These are phyloP conservation scores for Pulveroboletus sp. DNA, from an alignment of 768 basidiomycete species.

Conservation along the genomic window DNA sequence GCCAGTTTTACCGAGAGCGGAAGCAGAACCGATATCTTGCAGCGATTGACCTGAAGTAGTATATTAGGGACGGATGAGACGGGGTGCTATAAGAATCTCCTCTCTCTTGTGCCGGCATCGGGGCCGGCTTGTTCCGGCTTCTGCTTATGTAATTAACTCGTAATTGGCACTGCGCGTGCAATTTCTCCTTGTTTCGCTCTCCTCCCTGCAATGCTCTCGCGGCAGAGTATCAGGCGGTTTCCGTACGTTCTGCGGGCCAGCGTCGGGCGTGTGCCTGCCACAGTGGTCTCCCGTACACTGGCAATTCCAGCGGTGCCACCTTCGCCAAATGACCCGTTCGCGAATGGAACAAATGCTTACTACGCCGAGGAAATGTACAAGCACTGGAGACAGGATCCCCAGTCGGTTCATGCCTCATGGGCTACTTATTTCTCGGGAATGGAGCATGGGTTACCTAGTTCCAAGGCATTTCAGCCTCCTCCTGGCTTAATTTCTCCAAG, in stretches of 20 bases:
- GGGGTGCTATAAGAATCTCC: neutral
- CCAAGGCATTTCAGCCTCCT: slow-evolving; percentile 81
- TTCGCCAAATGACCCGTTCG: slow-evolving; percentile 80
- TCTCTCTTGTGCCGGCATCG: too few relatives aligned
- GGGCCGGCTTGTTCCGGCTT: slow-evolving; percentile 16
- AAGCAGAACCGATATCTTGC: slow-evolving; percentile 16
- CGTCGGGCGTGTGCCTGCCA: slow-evolving; percentile 13
- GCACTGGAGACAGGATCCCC: slow-evolving; percentile 85
- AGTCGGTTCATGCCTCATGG: slow-evolving; percentile 93
- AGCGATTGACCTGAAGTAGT: slow-evolving; percentile 1
- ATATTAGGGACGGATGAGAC: neutral
- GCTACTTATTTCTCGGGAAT: slow-evolving; percentile 89
- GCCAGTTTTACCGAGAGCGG: slow-evolving; percentile 64
- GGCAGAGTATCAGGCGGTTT: slow-evolving; percentile 35
- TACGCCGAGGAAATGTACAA: slow-evolving; percentile 98
- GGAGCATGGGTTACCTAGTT: slow-evolving; percentile 77
- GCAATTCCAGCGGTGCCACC: slow-evolving; percentile 52
- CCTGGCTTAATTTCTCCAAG: slow-evolving; percentile 68
- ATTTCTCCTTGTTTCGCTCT: neutral
- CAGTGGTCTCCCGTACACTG: slow-evolving; percentile 30
- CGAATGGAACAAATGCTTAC: slow-evolving; percentile 91
- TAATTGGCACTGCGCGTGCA: neutral
- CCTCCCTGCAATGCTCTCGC: slow-evolving; percentile 31
- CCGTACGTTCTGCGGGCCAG: slow-evolving; percentile 26
- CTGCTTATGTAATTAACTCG: slow-evolving; percentile 9